Evolutionary conservation across 305 asterid genomes (phyloP), one percentile per base, ranked within the genome.

Genomic region (Fraxinus paxiana): DNA sequence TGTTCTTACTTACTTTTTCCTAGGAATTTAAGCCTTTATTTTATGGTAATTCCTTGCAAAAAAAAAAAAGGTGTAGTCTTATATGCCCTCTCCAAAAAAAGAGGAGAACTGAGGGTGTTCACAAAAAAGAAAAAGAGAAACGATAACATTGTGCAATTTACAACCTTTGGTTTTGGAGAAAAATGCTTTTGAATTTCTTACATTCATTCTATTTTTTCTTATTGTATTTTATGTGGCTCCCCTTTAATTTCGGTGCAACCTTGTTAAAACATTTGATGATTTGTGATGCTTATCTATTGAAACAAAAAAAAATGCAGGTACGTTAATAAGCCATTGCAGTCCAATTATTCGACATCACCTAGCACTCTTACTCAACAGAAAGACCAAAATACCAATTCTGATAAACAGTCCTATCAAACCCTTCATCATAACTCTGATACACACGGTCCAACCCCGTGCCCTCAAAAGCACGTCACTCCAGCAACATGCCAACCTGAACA

Each of bases 261-360:
- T 79, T 74, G 63, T 77, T 77, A 69, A 70, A 70, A 70, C 82
- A 67, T 43, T 54, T 24, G 7, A 34, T 10, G 30, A 46, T 31
- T 31, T 69, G 41, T 69, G 75, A 59, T 67, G 46, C 69, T 33
- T 72, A 20, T 69, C 73, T 85, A 73, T 84, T 46, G 65, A 80
- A 30, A 81, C 59, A 75, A 63, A 51, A 75, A 34, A 76, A 41
- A 51, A 30, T 87, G 88, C 97, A 95, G 98, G 88, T 93, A 95
- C 51, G 86, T 92, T 79, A 91, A 85, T 77, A 90, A 81, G 91
- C 88, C 86, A 17, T 10, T 41, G 51, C 51, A 41, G 51, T 41
- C 51, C 51, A 41, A 72, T 43, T 87, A 56, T 24, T 82, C 90
- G 7, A 75, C 82, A 46, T 87, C 92, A 4, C 90, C 94, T 0